phyloP scores from a whole-genome alignment of 306 rosid species.

The Argentina anserina region DNA sequence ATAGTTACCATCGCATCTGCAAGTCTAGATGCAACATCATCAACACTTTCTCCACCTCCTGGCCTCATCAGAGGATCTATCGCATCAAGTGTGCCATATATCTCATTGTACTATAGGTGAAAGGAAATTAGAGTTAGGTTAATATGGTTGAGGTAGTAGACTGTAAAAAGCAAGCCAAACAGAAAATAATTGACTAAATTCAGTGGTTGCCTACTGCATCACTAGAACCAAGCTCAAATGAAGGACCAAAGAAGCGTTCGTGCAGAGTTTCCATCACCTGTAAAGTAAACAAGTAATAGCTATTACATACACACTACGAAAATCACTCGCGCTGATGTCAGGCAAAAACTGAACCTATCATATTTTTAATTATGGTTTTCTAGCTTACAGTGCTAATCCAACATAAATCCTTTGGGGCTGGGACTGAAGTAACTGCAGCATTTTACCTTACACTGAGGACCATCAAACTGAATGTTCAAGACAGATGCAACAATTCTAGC shows the following conservation, averaged over 20 bases:
- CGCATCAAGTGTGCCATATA: constrained; percentile 63
- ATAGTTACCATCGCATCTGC: constrained; percentile 44
- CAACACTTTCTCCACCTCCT: constrained; percentile 87
- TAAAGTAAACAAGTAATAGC: constrained; percentile 10
- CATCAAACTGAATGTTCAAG: constrained; percentile 55
- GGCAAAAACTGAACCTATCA: not conserved
- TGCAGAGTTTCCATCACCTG: constrained; percentile 62
- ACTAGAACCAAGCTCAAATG: constrained; percentile 70
- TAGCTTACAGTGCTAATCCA: not conserved
- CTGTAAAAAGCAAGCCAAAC: not conserved
- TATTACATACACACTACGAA: not conserved
- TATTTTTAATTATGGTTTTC: not conserved
- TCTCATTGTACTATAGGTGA: constrained; percentile 50
- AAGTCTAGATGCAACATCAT: constrained; percentile 80
- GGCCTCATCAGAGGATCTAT: constrained; percentile 66
- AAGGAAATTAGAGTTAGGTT: constrained; percentile 17
- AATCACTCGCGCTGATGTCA: not conserved
- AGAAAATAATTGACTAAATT: not conserved
- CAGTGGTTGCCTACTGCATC: constrained; percentile 47
- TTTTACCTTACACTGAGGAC: constrained; percentile 67
- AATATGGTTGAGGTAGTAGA: constrained; percentile 7
- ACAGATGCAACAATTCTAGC: constrained; percentile 55
- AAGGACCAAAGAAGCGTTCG: constrained; percentile 83
- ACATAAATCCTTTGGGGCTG: not conserved
- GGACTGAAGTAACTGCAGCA: not conserved